Conservation (phyloP, 805 yeast species). For the Sugiyamaella mastotermitis region DNA sequence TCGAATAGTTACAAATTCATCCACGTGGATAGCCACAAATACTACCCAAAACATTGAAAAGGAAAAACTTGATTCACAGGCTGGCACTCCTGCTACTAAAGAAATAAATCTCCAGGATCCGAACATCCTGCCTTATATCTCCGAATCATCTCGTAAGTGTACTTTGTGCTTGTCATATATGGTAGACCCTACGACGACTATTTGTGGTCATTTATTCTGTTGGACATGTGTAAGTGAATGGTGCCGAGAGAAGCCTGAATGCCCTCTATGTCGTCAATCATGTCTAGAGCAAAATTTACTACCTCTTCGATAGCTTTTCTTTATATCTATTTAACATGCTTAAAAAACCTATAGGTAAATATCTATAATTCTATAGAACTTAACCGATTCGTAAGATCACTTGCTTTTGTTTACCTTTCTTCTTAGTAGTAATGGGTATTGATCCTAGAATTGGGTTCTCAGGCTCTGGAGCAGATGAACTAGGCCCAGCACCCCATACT, state of each 20-base stretch:
- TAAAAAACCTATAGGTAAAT: not conserved
- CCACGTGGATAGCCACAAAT: not conserved
- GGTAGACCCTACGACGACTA: slow-evolving; percentile 77
- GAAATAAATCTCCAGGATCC: slow-evolving; percentile 53
- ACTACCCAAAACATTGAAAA: not conserved
- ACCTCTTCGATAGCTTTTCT: slow-evolving; percentile 37
- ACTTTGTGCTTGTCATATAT: slow-evolving; percentile 77
- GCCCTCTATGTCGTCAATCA: slow-evolving; percentile 83
- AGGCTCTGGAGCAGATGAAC: slow-evolving; percentile 2
- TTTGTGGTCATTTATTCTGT: slow-evolving; percentile 91
- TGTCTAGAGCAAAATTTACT: slow-evolving; percentile 58
- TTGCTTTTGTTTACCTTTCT: slow-evolving; percentile 49
- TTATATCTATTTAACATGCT: not conserved
- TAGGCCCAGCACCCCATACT: slow-evolving; percentile 12
- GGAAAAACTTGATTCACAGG: not conserved
- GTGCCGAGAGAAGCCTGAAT: slow-evolving; percentile 81
- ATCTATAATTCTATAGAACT: not conserved
- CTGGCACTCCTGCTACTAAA: not conserved
- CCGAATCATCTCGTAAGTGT: slow-evolving; percentile 66
- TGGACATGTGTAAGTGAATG: slow-evolving; percentile 89
- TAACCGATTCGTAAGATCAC: slow-evolving; percentile 2
- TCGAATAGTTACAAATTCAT: slow-evolving; percentile 2
- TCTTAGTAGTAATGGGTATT: slow-evolving; percentile 23
- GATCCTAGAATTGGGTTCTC: not conserved
- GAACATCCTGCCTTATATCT: slow-evolving; percentile 55